A percentile compares a stretch with the other conserved stretches of the same genome.
Conservation (phyloP, 257 asterid genomes). For the Solanum virginianum region DNA sequence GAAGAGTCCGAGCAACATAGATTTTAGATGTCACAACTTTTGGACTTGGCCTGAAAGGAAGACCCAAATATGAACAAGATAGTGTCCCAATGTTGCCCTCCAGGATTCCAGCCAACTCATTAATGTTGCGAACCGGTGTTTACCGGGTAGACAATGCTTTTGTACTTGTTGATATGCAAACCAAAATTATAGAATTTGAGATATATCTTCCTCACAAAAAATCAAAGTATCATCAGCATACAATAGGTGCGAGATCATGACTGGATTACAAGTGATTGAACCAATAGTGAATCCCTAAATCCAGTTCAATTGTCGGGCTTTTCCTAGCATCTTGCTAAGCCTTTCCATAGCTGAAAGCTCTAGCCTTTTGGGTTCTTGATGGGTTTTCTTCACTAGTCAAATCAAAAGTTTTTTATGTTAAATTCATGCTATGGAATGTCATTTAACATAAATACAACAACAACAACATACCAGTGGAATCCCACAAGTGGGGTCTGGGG, state of each 20-base stretch:
- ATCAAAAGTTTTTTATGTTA: neutral
- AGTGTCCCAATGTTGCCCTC: neutral
- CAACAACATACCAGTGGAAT: no score
- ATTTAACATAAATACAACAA: neutral
- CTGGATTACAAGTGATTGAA: neutral
- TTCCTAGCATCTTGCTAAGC: neutral
- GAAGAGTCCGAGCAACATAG: no score
- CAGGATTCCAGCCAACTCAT: neutral
- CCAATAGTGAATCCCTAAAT: neutral
- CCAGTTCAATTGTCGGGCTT: neutral
- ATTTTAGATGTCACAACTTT: neutral
- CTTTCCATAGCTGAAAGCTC: neutral
- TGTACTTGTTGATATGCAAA: neutral
- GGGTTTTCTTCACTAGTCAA: neutral
- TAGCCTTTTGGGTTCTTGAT: neutral
- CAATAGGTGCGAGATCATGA: neutral
- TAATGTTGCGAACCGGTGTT: neutral
- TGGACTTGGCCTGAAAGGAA: neutral
- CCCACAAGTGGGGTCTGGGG: no score
- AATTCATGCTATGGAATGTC: neutral
- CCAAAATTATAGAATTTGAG: neutral
- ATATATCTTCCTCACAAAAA: neutral
- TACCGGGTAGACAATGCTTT: neutral
- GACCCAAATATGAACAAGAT: neutral
- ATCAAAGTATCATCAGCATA: neutral